Evolutionary conservation across 1,139 yeast genomes (phyloP), one percentile per base, ranked within the genome.

Genomic region (Candida sanyaensis): DNA sequence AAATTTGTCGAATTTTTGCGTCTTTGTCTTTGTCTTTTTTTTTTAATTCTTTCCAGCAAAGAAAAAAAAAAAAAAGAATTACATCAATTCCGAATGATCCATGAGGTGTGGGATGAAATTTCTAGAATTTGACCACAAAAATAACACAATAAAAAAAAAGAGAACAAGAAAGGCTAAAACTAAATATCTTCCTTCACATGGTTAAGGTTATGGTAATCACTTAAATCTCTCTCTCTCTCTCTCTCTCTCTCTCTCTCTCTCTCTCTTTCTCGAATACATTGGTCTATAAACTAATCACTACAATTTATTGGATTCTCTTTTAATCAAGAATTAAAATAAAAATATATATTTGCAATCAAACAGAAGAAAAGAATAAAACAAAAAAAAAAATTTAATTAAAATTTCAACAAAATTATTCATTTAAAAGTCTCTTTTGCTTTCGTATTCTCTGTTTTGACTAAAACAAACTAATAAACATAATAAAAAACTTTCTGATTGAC

Each of bases 401-500:
- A 32, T 17, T 13, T 9, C n/a, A 32, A 8, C n/a, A 29, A 29
- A 2, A 29, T 10, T 8, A 29, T 11, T 7, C 32, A 9, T 8
- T 17, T 12, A 29, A 29, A 5, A 31, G 2, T n/a, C 4, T 31
- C 33, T 6, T 11, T 31, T 31, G 7, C 17, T 32, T 12, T 32
- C 17, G 21, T 30, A n/a, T 9, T 32, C 21, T 12, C 12, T 32
- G 21, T 32, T 12, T 32, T 12, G 10, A 32, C n/a, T 32, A 36
- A 36, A 36, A 26, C 39, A 36, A 36, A 36, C 39, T 36, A 26
- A 26, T 12, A 29, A 24, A 36, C 23, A 30, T 9, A 40, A 30
- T 24, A 21, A 8, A 40, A 21, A 31, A 40, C 34, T 40, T 30
- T 40, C 41, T 40, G 36, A 29, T 40, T 23, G 28, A 29, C 26